Evolutionary conservation across 2,329 filamentous ascomycete genomes (phyloP), one percentile per base, ranked within the genome.

Genomic region (Tricladium varicosporioides): DNA sequence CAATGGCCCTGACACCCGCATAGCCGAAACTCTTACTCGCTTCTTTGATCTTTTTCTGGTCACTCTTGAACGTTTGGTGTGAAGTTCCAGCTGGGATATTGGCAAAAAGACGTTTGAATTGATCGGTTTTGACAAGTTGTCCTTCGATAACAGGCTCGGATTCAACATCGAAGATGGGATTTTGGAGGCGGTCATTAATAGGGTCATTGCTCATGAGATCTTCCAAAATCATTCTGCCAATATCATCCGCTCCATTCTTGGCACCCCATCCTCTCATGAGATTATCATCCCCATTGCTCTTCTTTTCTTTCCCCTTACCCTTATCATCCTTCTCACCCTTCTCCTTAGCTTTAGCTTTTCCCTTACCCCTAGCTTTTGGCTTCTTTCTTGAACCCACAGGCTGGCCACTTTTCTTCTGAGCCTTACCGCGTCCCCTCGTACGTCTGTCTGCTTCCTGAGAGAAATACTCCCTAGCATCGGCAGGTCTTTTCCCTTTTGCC

Each of bases 21-120:
- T 62, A 64, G 0, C 76, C 75, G 59, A 80, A 79, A 5, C 73
- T 67, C 45, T 69, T 74, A 1, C 70, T 73, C 0, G 77, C 77
- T 8, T 69, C 60, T 0, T 72, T 14, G 0, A 80, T 65, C 8
- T 63, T 64, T 1, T 57, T 65, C 58, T 70, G 75, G 48, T 80
- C 76, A 9, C 44, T 62, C 18, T 49, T 58, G 5, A 60, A 59
- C 5, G 55, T 57, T 5, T 51, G 48, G 8, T 36, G 45, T n/a
- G 63, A 54, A 14, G 49, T 58, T 19, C 58, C 60, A 7, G 59
- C 27, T 1, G 69, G 68, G 11, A 69, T 64, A 31, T 63, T 66
- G 1, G 64, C 58, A 15, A 69, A 58, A 2, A 71, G 46, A 5
- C 54, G 48, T 31, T 67, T 55, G 13, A 70, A 60, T 36, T 70